Conservation (phyloP, 345 rosid genomes). For the Raphanus sativus region DNA sequence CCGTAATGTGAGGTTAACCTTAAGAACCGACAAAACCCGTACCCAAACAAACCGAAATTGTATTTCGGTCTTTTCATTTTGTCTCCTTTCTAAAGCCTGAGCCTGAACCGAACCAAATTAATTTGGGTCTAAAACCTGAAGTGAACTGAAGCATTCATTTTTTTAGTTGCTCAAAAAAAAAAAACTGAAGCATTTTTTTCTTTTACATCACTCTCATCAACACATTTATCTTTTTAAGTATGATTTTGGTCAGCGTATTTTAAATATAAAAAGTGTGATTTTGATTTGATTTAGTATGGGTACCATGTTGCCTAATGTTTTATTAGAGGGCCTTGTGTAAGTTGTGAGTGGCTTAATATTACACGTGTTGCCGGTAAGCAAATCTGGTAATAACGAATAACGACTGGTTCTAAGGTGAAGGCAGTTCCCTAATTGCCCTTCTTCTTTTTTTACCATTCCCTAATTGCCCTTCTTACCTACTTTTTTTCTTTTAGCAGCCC, state of each 20-base stretch:
- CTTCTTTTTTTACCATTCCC: neutral
- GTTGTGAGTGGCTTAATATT: neutral
- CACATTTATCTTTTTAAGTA: no score
- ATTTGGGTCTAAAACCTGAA: no score
- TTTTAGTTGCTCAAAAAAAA: no score
- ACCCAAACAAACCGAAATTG: neutral
- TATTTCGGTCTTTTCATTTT: no score
- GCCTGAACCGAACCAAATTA: no score
- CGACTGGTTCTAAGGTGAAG: neutral
- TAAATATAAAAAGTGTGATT: neutral
- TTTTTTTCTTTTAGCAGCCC: neutral
- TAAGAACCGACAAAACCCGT: neutral
- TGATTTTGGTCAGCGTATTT: no score
- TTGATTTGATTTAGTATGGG: neutral
- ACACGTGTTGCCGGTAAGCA: constrained; percentile 21
- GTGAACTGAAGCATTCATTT: no score
- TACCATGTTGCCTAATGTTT: neutral
- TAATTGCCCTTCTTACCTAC: neutral
- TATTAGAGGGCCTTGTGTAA: neutral
- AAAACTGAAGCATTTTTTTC: no score
- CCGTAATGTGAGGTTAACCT: neutral
- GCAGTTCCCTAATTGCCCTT: neutral
- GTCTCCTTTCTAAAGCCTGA: no score
- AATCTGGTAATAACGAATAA: constrained; percentile 1
- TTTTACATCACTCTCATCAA: no score